Conservation (phyloP, 805 yeast genomes). For the Torulaspora franciscae region DNA sequence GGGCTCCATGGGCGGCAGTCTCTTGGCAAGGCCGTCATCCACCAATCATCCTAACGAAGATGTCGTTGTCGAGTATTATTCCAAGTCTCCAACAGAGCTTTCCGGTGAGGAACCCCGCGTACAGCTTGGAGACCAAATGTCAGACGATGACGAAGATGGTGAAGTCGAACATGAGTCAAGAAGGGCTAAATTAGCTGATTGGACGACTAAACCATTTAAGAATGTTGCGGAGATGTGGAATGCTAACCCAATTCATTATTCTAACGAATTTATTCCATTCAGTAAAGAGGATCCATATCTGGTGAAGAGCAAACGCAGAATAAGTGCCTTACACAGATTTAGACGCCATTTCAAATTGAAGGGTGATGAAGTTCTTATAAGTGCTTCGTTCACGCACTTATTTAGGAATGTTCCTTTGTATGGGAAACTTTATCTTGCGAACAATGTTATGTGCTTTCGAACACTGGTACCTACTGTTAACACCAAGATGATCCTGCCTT, state of each 20-base stretch:
- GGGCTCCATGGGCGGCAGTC: slow-evolving; percentile 10
- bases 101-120: not conserved
- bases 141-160: slow-evolving; percentile 3
- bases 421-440: slow-evolving; percentile 77
- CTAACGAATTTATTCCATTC: slow-evolving; percentile 35
- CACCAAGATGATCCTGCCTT: slow-evolving; percentile 79
- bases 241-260: slow-evolving; percentile 60
- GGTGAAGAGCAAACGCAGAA: slow-evolving; percentile 41
- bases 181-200: slow-evolving; percentile 9
- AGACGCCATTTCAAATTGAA: slow-evolving; percentile 61
- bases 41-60: slow-evolving; percentile 1
- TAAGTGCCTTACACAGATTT: slow-evolving; percentile 53
- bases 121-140: not conserved
- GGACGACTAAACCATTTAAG: slow-evolving; percentile 21
- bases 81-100: not conserved
- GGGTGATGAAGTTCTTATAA: slow-evolving; percentile 46
- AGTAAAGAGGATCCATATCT: slow-evolving; percentile 46
- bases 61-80: slow-evolving; percentile 4
- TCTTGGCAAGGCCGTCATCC: not conserved
- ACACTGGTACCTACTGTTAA: slow-evolving; percentile 72
- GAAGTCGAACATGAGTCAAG: slow-evolving; percentile 2
- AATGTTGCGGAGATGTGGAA: slow-evolving; percentile 45
- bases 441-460: slow-evolving; percentile 67
- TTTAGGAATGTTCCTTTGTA: slow-evolving; percentile 70
- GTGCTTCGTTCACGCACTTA: slow-evolving; percentile 67